Conservation (phyloP, 495 filamentous ascomycete genomes). For the Sphaerosporella brunnea region DNA sequence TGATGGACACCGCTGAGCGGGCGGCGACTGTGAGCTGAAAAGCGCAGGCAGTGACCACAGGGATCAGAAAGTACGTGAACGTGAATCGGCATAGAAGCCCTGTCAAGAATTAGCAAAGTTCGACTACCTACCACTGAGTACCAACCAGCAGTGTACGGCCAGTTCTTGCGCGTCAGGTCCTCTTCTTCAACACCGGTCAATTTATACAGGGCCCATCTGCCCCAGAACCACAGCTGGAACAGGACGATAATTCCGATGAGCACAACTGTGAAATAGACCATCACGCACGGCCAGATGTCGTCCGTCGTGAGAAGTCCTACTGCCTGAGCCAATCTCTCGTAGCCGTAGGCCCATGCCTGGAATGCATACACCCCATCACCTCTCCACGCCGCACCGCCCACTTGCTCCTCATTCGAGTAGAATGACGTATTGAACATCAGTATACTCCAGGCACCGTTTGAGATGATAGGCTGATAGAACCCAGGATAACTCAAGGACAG, state of each 20-base stretch:
- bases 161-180: slow-evolving; percentile 75
- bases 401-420: slow-evolving; percentile 42
- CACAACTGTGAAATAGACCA: slow-evolving; percentile 65
- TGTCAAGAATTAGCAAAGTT: neutral
- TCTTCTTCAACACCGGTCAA: slow-evolving; percentile 57
- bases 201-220: slow-evolving; percentile 55
- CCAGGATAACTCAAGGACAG: slow-evolving; percentile 80
- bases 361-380: slow-evolving; percentile 67
- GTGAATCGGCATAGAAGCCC: slow-evolving; percentile 55
- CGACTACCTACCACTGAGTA: neutral
- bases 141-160: slow-evolving; percentile 81
- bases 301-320: slow-evolving; percentile 59
- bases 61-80: slow-evolving; percentile 80
- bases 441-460: slow-evolving; percentile 67
- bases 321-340: slow-evolving; percentile 60
- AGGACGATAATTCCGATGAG: slow-evolving; percentile 48
- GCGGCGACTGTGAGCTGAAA: slow-evolving; percentile 74
- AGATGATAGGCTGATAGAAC: slow-evolving; percentile 80
- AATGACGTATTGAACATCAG: slow-evolving; percentile 92
- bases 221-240: slow-evolving; percentile 56
- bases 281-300: slow-evolving; percentile 88
- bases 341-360: slow-evolving; percentile 48
- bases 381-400: slow-evolving; percentile 31
- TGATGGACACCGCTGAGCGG: slow-evolving; percentile 46
- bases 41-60: slow-evolving; percentile 65